Evolutionary conservation across 2,329 filamentous ascomycete genomes (phyloP).

Genomic region (Sphaceloma murrayae): DNA sequence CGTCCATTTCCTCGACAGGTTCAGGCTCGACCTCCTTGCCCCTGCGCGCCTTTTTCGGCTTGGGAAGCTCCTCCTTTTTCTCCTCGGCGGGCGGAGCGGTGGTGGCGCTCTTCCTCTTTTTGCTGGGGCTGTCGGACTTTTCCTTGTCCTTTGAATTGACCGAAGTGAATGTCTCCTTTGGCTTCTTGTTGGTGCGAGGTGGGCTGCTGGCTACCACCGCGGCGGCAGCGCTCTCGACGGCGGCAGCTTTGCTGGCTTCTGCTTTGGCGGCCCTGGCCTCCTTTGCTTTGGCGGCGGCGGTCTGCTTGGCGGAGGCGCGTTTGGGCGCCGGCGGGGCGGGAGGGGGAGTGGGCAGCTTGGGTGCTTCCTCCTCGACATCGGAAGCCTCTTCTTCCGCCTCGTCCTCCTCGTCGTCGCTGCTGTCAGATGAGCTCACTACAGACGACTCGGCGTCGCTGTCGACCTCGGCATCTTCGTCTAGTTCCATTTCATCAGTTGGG

Average conservation of each 20-base stretch:
- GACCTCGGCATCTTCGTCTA: conserved; percentile 12
- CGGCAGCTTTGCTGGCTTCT: conserved; percentile 27
- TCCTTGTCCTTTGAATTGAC: conserved; percentile 19
- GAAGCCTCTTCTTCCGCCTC: too few relatives aligned
- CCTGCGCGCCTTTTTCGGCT: conserved; percentile 29
- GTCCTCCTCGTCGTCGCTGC: too few relatives aligned
- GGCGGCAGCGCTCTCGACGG: conserved; percentile 21
- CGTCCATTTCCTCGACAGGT: too few relatives aligned
- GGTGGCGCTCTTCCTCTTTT: conserved; percentile 24
- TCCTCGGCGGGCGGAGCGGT: conserved; percentile 19
- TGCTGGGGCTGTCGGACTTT: conserved; percentile 19
- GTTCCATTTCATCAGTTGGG: conserved; percentile 18
- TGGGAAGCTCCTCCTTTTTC: conserved; percentile 28
- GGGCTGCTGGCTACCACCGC: conserved; percentile 21
- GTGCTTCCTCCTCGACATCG: conserved; percentile 24
- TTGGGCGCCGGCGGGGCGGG: too few relatives aligned
- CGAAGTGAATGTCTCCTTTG: conserved; percentile 18
- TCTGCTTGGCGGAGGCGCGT: conserved; percentile 27
- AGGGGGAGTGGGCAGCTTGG: conserved; percentile 27
- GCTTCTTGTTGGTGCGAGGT: conserved; percentile 20
- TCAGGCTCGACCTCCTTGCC: conserved; percentile 20
- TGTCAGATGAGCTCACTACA: conserved; percentile 13
- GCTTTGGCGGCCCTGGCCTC: conserved; percentile 27
- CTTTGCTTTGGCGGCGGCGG: conserved; percentile 21
- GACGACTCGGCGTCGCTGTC: conserved; percentile 21